These are phyloP conservation scores for Tolypocladium guangdongense DNA, from an alignment of 2,329 filamentous ascomycete species.

Conservation along the genomic window DNA sequence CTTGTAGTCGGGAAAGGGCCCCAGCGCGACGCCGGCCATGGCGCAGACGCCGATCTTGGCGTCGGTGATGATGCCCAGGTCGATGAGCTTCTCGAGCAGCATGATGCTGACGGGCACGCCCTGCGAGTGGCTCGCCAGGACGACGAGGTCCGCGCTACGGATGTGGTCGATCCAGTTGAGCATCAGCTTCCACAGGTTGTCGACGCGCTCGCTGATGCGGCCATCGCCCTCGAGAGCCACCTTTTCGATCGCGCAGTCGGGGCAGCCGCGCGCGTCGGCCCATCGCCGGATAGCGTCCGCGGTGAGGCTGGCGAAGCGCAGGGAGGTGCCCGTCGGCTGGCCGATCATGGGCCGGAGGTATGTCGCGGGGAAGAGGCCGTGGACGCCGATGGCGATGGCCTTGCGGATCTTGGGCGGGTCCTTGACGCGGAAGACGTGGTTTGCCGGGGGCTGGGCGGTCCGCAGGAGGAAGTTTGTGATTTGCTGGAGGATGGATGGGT, in stretches of 20 bases:
- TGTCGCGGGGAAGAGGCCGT: slow-evolving; percentile 84
- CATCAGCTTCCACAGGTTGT: slow-evolving; percentile 87
- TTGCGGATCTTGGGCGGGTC: slow-evolving; percentile 66
- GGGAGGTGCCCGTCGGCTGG: slow-evolving; percentile 88
- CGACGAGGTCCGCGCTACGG: slow-evolving; percentile 73
- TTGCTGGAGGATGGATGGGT: slow-evolving; percentile 60
- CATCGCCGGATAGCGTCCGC: slow-evolving; percentile 76
- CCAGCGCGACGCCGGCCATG: slow-evolving; percentile 84
- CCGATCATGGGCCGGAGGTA: slow-evolving; percentile 85
- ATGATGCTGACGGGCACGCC: slow-evolving; percentile 91
- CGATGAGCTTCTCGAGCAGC: slow-evolving; percentile 84
- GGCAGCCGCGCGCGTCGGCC: slow-evolving; percentile 62
- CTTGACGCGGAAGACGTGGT: slow-evolving; percentile 62
- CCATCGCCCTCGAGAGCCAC: slow-evolving; percentile 92
- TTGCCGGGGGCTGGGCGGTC: slow-evolving; percentile 43
- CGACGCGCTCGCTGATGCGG: slow-evolving; percentile 78
- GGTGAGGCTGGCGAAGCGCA: slow-evolving; percentile 82
- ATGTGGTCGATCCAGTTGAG: slow-evolving; percentile 93
- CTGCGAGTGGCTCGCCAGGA: slow-evolving; percentile 92
- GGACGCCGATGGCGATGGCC: slow-evolving; percentile 85
- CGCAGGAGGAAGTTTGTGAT: slow-evolving; percentile 47
- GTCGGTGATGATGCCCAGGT: slow-evolving; percentile 70
- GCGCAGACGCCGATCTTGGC: slow-evolving; percentile 78
- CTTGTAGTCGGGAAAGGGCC: slow-evolving; percentile 86
- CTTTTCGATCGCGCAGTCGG: slow-evolving; percentile 77